A percentile compares a stretch with the other conserved stretches of the same genome.
Evolutionary conservation across 2,329 filamentous ascomycete genomes (phyloP).

Genomic region (Penicillium expansum): DNA sequence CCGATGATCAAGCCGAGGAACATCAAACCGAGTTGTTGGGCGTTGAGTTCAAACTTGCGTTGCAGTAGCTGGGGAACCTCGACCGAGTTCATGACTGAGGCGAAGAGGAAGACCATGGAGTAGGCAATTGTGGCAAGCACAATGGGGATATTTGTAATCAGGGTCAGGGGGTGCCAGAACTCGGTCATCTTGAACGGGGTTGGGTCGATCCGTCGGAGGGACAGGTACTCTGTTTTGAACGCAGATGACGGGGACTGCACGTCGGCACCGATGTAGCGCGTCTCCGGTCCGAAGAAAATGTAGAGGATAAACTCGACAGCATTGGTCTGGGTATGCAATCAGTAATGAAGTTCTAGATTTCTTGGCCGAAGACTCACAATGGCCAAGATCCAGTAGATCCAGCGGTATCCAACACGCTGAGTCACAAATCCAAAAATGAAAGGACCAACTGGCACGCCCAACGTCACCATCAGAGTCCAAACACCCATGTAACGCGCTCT

Average conservation of each 20-base stretch:
- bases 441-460: conserved; percentile 46
- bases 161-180: conserved; percentile 34
- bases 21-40: conserved; percentile 58
- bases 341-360: conserved; percentile 3
- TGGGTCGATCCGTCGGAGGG: conserved; percentile 51
- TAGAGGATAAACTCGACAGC: conserved; percentile 55
- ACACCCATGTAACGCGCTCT: conserved; percentile 55
- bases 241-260: conserved; percentile 20
- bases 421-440: conserved; percentile 47
- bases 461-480: conserved; percentile 53
- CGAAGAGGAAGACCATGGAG: conserved; percentile 58
- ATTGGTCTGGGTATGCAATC: conserved; percentile 45
- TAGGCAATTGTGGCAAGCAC: conserved; percentile 54
- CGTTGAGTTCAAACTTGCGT: conserved; percentile 55
- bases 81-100: conserved; percentile 53
- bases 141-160: conserved; percentile 49
- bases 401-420: conserved; percentile 53
- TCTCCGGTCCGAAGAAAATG: conserved; percentile 54
- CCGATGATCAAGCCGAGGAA: conserved; percentile 59
- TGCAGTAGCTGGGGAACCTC: conserved; percentile 60
- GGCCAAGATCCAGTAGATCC: conserved; percentile 59
- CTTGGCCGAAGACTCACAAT: conserved; percentile 43
- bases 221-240: conserved; percentile 46
- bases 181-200: background rate
- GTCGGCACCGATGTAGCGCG: conserved; percentile 45